Percentiles rank a stretch among this genome's conserved stretches.
Conservation (phyloP, 2,329 filamentous ascomycete genomes). For the Lachnellula occidentalis region DNA sequence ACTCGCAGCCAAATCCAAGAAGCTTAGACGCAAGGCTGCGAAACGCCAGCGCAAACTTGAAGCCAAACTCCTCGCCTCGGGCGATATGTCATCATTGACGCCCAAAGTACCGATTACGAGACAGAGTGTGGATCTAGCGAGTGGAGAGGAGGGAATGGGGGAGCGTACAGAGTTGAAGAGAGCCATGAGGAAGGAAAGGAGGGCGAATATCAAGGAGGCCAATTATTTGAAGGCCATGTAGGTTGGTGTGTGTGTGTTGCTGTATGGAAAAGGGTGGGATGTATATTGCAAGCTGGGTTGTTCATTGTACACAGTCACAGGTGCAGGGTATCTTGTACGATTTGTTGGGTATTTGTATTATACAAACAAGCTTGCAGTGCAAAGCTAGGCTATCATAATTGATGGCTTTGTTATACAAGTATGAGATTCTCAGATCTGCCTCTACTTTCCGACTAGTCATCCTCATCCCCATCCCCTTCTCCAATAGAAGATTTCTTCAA, state of each 20-base stretch:
- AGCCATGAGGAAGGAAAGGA: conserved; percentile 69
- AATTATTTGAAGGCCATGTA: conserved; percentile 80
- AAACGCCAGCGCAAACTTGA: conserved; percentile 55
- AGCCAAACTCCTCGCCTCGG: conserved; percentile 55
- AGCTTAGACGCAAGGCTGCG: conserved; percentile 66
- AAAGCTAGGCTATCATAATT: background rate
- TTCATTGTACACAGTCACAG: conserved; percentile 1
- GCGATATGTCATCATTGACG: conserved; percentile 59
- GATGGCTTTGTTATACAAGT: background rate
- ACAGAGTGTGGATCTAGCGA: conserved; percentile 70
- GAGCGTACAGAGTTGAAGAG: conserved; percentile 59
- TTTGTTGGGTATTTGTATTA: conserved; percentile 1
- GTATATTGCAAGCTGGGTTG: background rate
- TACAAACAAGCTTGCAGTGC: background rate
- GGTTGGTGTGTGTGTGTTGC: background rate
- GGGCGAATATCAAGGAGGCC: conserved; percentile 72
- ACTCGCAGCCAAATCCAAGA: conserved; percentile 71
- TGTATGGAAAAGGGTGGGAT: background rate
- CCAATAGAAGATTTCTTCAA: conserved; percentile 43
- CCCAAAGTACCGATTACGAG: conserved; percentile 71
- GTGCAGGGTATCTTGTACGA: background rate
- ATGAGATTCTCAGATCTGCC: background rate
- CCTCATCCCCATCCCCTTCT: conserved; percentile 28
- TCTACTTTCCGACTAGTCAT: conserved; percentile 17
- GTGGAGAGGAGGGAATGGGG: conserved; percentile 28